Evolutionary conservation across 2,329 filamentous ascomycete species (phyloP).

Genomic region (Torrubiella hemipterigena): DNA sequence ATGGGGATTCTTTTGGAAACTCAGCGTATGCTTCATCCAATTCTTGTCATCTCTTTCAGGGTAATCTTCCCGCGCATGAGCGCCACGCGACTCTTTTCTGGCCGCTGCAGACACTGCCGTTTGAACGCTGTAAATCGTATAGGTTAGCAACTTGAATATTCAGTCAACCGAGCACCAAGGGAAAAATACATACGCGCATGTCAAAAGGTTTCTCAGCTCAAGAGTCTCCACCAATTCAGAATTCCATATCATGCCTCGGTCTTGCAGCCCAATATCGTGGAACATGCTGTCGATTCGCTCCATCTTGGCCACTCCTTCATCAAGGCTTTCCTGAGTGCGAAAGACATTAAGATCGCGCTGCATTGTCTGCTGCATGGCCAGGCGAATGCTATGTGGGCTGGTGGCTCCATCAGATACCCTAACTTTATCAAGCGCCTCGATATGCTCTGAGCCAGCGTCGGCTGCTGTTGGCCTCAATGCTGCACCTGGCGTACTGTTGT

Average conservation of each 20-base stretch:
- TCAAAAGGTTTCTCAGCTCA: constrained; percentile 87
- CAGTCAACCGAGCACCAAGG: too few species aligned
- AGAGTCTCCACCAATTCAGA: constrained; percentile 92
- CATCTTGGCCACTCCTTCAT: constrained; percentile 2
- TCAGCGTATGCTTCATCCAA: constrained; percentile 99
- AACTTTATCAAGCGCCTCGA: constrained; percentile 73
- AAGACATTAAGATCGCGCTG: constrained; percentile 95
- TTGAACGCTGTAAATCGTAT: constrained; percentile 40
- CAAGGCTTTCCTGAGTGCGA: constrained; percentile 47
- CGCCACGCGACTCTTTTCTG: constrained; percentile 92
- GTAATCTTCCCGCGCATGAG: constrained; percentile 91
- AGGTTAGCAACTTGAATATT: not conserved
- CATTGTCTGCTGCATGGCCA: constrained; percentile 96
- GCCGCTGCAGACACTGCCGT: constrained; percentile 82
- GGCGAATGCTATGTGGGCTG: constrained; percentile 77
- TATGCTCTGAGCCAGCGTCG: constrained; percentile 79
- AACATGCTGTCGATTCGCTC: constrained; percentile 15
- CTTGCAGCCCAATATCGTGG: constrained; percentile 81
- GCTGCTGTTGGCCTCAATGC: constrained; percentile 68
- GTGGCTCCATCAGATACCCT: constrained; percentile 75
- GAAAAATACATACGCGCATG: constrained; percentile 69
- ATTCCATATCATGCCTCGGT: constrained; percentile 99
- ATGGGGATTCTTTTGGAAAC: constrained; percentile 88
- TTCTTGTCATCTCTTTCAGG: constrained; percentile 88
- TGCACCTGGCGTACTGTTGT: constrained; percentile 77